These are phyloP conservation scores for Ilyonectria mors-panacis DNA, from an alignment of 2,329 filamentous ascomycete genomes.

Conservation along the genomic window DNA sequence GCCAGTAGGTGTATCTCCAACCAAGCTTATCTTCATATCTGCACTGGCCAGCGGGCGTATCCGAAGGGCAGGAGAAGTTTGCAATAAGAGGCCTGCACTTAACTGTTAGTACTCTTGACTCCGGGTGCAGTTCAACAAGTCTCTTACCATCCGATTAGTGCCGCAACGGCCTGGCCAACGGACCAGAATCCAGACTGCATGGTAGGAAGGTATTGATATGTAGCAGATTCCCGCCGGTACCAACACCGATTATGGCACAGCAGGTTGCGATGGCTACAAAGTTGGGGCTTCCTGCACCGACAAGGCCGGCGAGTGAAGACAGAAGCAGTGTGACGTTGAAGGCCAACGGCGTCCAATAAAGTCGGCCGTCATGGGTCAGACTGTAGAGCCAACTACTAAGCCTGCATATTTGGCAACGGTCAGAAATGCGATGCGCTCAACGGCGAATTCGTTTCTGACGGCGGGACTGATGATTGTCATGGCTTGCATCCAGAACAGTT, in stretches of 20 bases:
- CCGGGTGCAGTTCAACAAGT: background rate
- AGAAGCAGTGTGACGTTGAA: no score
- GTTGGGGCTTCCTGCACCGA: no score
- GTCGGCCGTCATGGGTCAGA: no score
- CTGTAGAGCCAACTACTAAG: no score
- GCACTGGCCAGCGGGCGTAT: conserved; percentile 37
- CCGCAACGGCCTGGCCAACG: conserved; percentile 54
- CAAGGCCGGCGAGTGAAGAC: no score
- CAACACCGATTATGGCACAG: no score
- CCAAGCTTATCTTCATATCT: conserved; percentile 56
- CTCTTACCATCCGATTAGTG: conserved; percentile 51
- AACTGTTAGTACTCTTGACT: background rate
- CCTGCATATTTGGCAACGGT: no score
- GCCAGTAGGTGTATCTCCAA: conserved; percentile 51
- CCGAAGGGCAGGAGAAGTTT: conserved; percentile 52
- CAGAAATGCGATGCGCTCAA: no score
- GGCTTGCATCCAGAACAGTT: conserved; percentile 47
- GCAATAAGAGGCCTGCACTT: conserved; percentile 21
- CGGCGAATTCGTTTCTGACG: no score
- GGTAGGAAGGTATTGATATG: conserved; percentile 57
- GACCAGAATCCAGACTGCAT: conserved; percentile 59
- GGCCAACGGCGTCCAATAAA: no score
- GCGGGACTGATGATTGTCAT: conserved; percentile 50
- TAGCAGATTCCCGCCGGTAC: conserved; percentile 38
- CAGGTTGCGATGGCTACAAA: no score